Percentiles rank a stretch among this genome's conserved stretches.
These are phyloP conservation scores for Penstemon barbatus DNA, from an alignment of 257 asterid species.

Conservation along the genomic window DNA sequence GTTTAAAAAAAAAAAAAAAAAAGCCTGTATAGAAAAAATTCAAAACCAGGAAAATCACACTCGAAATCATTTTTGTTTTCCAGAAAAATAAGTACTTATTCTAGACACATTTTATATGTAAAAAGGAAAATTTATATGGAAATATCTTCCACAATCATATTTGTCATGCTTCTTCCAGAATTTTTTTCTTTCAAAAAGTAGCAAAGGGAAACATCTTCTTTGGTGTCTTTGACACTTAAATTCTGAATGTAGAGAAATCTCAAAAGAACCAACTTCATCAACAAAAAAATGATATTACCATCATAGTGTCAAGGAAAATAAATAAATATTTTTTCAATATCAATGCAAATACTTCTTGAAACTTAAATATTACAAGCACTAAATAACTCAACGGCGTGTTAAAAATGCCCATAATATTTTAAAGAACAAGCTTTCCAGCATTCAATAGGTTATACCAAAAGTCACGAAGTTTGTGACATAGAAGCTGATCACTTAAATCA, in stretches of 20 bases:
- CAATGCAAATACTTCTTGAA: not conserved
- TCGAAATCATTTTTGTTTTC: not conserved
- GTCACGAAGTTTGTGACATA: not conserved
- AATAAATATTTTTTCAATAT: not conserved
- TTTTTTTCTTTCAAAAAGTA: not conserved
- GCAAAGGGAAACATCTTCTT: not conserved
- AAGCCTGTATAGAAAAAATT: not conserved
- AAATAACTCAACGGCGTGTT: not conserved
- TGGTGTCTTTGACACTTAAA: not conserved
- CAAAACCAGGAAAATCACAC: not conserved
- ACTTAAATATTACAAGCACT: not conserved
- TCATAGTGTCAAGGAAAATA: not conserved
- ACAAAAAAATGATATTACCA: slow-evolving; percentile 4
- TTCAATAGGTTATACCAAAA: not conserved
- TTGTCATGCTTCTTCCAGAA: not conserved
- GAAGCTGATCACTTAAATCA: not conserved
- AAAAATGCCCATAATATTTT: not conserved
- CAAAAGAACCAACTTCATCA: not conserved
- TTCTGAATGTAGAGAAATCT: not conserved
- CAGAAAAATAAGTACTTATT: not conserved
- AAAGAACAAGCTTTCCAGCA: not conserved
- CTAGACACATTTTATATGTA: not conserved
- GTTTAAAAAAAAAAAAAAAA: not conserved
- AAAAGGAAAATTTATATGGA: not conserved
- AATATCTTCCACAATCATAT: not conserved